These are phyloP conservation scores for Nicotiana paniculata DNA, from an alignment of 257 asterid species.

Conservation along the genomic window DNA sequence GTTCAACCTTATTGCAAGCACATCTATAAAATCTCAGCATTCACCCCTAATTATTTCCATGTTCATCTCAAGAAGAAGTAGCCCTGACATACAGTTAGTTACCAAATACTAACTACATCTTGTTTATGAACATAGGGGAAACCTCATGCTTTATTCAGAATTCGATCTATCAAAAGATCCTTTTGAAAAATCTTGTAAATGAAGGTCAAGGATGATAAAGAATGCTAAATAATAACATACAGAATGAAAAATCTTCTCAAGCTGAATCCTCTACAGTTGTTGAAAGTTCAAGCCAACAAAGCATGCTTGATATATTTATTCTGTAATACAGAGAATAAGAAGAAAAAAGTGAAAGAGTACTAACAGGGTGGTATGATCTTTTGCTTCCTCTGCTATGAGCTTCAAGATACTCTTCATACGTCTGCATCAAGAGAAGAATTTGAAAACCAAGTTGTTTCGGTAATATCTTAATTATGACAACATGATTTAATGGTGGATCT, in stretches of 20 bases:
- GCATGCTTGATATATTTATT: background rate
- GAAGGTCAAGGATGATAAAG: no score
- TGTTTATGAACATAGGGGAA: background rate
- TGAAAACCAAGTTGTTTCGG: background rate
- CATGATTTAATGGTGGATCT: background rate
- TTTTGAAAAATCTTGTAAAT: no score
- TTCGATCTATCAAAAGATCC: background rate
- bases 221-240: no score
- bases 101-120: no score
- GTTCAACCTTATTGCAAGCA: no score
- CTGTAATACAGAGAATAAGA: background rate
- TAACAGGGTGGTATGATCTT: conserved; percentile 49
- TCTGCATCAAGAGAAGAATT: conserved; percentile 41
- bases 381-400: conserved; percentile 57
- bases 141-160: background rate
- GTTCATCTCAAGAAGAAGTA: no score
- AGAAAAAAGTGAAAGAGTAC: conserved; percentile 23
- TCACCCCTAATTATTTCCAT: no score
- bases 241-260: no score
- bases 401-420: conserved; percentile 91
- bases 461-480: background rate
- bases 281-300: background rate
- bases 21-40: no score
- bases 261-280: background rate
- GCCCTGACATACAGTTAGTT: no score